Conservation (phyloP, 331 rosid species). For the Pyrus hybrid region DNA sequence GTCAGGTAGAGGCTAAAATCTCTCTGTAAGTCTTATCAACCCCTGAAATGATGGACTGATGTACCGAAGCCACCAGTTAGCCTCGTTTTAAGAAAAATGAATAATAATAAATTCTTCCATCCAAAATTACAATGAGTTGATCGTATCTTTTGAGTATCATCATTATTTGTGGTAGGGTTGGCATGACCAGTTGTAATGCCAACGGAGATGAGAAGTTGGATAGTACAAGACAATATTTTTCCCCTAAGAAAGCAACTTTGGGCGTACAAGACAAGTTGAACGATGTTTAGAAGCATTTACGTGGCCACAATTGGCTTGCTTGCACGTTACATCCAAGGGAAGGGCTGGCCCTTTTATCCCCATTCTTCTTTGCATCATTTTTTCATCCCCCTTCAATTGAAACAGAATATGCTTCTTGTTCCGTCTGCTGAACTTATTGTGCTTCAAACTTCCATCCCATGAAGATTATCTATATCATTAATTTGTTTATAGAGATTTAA, state of each 20-base stretch:
- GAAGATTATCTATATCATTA: not conserved
- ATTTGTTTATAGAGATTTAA: not conserved
- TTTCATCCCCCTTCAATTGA: not conserved
- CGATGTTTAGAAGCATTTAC: not conserved
- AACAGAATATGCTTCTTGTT: slow-evolving; percentile 8
- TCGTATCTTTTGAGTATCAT: too few relatives aligned
- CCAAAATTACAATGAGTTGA: too few relatives aligned
- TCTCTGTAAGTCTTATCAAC: too few relatives aligned
- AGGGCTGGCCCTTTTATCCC: not conserved
- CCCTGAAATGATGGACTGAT: too few relatives aligned
- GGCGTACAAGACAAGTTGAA: not conserved
- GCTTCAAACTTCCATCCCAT: not conserved
- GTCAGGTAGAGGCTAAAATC: too few relatives aligned
- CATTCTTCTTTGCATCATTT: not conserved
- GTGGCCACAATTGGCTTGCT: slow-evolving; percentile 2
- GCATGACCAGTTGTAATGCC: not conserved
- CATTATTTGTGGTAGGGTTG: not conserved
- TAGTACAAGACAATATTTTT: not conserved
- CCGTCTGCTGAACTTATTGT: not conserved
- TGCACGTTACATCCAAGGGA: slow-evolving; percentile 16
- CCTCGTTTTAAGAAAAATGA: too few relatives aligned
- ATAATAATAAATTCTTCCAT: too few relatives aligned
- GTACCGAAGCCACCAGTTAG: too few relatives aligned
- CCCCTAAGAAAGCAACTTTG: not conserved
- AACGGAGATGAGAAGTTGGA: not conserved